Evolutionary conservation across 1,284 basidiomycete genomes (phyloP).

Genomic region (Rhodotorula sp.): DNA sequence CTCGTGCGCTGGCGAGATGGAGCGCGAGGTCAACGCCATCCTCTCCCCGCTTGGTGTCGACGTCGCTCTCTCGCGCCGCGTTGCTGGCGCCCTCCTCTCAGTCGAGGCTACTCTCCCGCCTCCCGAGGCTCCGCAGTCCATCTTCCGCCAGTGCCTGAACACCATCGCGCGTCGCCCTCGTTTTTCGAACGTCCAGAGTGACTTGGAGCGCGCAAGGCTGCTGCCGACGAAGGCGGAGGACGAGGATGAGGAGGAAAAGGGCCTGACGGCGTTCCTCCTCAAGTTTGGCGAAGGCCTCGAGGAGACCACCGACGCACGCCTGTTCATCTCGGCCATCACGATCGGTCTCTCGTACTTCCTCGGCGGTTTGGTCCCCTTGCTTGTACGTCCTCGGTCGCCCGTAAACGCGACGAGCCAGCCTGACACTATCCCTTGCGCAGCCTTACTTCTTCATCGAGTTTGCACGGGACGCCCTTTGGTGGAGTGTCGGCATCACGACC

Average conservation of each 20-base stretch:
- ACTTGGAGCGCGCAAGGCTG: conserved; percentile 25
- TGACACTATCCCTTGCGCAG: background rate
- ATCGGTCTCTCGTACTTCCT: conserved; percentile 65
- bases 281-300: conserved; percentile 91
- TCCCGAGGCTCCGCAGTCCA: conserved; percentile 32
- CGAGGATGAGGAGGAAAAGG: conserved; percentile 70
- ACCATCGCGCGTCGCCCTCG: conserved; percentile 41
- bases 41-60: conserved; percentile 87
- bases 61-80: conserved; percentile 72
- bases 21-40: conserved; percentile 86
- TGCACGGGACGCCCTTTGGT: conserved; percentile 59
- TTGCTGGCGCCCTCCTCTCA: conserved; percentile 68
- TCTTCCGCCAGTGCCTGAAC: conserved; percentile 37
- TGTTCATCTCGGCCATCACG: conserved; percentile 84
- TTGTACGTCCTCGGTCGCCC: conserved; percentile 46
- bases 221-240: conserved; percentile 46
- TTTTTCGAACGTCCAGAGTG: conserved; percentile 18
- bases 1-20: conserved; percentile 90
- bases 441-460: conserved; percentile 83
- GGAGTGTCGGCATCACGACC: conserved; percentile 53
- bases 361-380: conserved; percentile 58
- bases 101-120: conserved; percentile 40
- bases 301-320: conserved; percentile 69
- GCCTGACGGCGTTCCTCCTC: conserved; percentile 84
- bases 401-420: too few species aligned